Evolutionary conservation across 768 basidiomycete species (phyloP), one percentile per base, ranked within the genome.

Genomic region (Nidula microcarpa): DNA sequence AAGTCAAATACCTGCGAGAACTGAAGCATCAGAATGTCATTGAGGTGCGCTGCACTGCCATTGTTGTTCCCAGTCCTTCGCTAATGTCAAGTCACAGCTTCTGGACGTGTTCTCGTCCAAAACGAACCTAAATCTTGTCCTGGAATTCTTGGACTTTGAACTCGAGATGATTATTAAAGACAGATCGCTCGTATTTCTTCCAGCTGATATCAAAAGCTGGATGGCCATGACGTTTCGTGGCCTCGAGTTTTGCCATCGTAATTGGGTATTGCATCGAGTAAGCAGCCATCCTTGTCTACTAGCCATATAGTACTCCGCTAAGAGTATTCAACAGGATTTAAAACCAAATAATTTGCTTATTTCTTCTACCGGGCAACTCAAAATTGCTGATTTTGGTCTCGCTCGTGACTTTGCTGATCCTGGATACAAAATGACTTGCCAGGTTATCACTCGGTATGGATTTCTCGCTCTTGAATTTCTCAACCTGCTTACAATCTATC

Each of bases 331-430:
- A 14, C 43, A 98, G 96, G 97, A 99, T 77, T 70, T 99, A 57
- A 99, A 99, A 68, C 97, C 97, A 6, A 99, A 99, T 74, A 99
- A 99, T 71, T 79, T 99, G 73, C 85, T 99, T 63, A 89, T 99
- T 55, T 84, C 94, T 0, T 82, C 89, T 0, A 83, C 92, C 49
- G 97, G 97, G 0, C 86, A 91, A 50, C 86, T 98, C 58, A 99
- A 99, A 72, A 82, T 99, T 46, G 97, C 97, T 10, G 97, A 99
- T 82, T 99, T 99, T 68, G 97, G 97, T 80, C 82, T 99, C 6
- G 97, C 97, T 23, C 76, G 97, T 53, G 97, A 99, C 73, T 96
- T 89, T 68, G 92, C 90, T 13, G 97, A 98, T 62, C 94, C 95
- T 23, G 89, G 88, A 3, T 87, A 88, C 64, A 94, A 93, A 69